Base-by-base conservation (phyloP, 257 asterid species). In the Nicotiana otophora region DNA sequence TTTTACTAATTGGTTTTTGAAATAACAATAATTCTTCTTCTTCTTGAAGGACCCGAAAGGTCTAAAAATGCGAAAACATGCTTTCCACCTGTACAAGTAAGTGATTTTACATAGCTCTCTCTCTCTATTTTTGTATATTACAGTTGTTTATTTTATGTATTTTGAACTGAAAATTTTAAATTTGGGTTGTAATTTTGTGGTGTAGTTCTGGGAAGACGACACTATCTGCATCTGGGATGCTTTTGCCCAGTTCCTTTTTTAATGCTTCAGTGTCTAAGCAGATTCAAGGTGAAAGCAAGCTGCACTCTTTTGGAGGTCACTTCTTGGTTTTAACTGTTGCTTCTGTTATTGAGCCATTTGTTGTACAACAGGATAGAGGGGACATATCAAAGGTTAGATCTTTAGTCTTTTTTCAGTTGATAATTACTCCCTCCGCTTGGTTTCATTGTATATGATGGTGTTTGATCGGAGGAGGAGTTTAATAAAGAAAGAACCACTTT, bases 31-130 rank as follows among this genome's bases (percentile, higher is more conserved):
- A 19, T 4, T 72, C 31, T 78, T 69, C 80, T 19, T 78, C 62
- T 10, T 81, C 39, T 78, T 87, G 82, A 92, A 96, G 99, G 99
- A 96, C 83, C 99, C 99, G 8, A 96, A 96, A 89, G 98, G 98
- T 46, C 86, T 93, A 23, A 96, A 94, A 87, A 94, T 94, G 98
- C 90, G 97, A 85, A 93, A 93, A 84, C 98, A 94, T 57, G 99
- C 99, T 23, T 96, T 96, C 84, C 99, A 96, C 83, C 94, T 88
- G 70, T 91, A 96, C 90, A 90, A 89, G 99, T 94, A 87, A 93
- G 96, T 84, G 33, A 79, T 78, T 74, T 80, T 72, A 53, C 54
- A 26, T 63, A 20, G 36, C 36, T 72, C 11, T 8, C 51, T 42
- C 51, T 8, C 12, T 42, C 51, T 42, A 12, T 33, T 48, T 16